Evolutionary conservation across 164 flowering plant species (phyloP), one percentile per base, ranked within the genome.

Genomic region (Nelumbo lutea): DNA sequence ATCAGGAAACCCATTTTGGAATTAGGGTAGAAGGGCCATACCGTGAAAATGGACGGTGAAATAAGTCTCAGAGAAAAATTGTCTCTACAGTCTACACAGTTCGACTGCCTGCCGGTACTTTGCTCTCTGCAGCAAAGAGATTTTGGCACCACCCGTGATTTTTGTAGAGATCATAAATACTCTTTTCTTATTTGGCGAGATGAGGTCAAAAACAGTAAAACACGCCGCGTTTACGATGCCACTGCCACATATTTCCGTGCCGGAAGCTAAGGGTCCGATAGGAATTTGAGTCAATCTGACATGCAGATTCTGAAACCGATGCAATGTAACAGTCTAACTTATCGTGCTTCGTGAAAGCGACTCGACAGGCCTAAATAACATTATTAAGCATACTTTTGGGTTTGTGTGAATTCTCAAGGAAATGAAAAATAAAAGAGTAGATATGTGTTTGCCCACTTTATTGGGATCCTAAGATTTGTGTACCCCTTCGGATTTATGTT

Each of bases 301-400:
- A 59, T 70, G 42, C 56, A 9, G 69, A 66, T 45, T 51, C 68
- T 64, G 72, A 67, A 51, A 55, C 9, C 38, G 55, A 59, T 47
- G 4, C n/a, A 46, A n/a, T 39, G 42, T n/a, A 11, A 41, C 2
- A 65, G 64, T 50, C 72, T 41, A 70, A 60, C 13, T 65, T 69
- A 48, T 78, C 8, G 81, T 72, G 75, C 64, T 48, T 64, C 70
- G 81, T 70, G 81, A 81, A 78, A 79, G 80, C 59, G 61, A 71
- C 67, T 64, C 77, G 71, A 57, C 78, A 78, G 62, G 66, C 61
- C 69, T 42, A 41, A 3, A 44, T 11, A 47, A 61, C 45, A 9
- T 55, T 55, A 55, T 4, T 27, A 7, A 65, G 65, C 56, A 64
- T 42, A 57, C 62, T 51, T 58, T 70, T 61, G 1, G 73, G 61